phyloP scores from a whole-genome alignment of 176 grass and related monocot species.

The Carex kokanica region DNA sequence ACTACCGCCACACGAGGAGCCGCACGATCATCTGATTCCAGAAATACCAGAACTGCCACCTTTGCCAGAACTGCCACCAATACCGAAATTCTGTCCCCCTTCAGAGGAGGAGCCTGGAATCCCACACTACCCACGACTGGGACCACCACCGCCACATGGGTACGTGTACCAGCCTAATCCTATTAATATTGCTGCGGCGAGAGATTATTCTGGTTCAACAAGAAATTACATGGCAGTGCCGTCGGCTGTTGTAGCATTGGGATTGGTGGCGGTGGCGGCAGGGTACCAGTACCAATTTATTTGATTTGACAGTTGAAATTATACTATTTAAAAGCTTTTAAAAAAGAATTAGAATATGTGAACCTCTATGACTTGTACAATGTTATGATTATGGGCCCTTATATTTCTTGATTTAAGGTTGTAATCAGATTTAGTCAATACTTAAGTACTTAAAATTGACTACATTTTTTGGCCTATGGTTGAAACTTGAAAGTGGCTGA shows the following conservation, averaged over 20 bases:
- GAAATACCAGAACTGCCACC: conserved; percentile 20
- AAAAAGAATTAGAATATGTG: not conserved
- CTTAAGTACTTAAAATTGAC: not conserved
- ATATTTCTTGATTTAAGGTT: not conserved
- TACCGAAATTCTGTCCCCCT: conserved; percentile 10
- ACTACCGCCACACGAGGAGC: conserved; percentile 12
- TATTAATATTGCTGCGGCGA: not conserved
- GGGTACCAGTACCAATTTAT: not conserved
- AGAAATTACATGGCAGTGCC: not conserved
- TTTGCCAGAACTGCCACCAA: conserved; percentile 15
- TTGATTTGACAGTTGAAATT: not conserved
- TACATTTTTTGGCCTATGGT: not conserved
- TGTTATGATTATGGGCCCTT: not conserved
- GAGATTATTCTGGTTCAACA: not conserved
- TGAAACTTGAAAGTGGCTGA: not conserved
- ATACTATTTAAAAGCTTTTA: not conserved
- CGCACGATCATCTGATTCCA: not conserved
- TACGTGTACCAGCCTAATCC: conserved; percentile 18
- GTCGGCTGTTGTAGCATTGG: not conserved
- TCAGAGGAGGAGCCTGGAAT: conserved; percentile 14
- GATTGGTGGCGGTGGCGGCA: not conserved
- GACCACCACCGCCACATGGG: not conserved
- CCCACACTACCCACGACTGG: not conserved
- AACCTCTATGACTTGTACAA: not conserved
- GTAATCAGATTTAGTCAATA: not conserved